A percentile compares a stretch with the other conserved stretches of the same genome.
Conservation (phyloP, 2,329 filamentous ascomycete species). For the Alternaria gansuensis region DNA sequence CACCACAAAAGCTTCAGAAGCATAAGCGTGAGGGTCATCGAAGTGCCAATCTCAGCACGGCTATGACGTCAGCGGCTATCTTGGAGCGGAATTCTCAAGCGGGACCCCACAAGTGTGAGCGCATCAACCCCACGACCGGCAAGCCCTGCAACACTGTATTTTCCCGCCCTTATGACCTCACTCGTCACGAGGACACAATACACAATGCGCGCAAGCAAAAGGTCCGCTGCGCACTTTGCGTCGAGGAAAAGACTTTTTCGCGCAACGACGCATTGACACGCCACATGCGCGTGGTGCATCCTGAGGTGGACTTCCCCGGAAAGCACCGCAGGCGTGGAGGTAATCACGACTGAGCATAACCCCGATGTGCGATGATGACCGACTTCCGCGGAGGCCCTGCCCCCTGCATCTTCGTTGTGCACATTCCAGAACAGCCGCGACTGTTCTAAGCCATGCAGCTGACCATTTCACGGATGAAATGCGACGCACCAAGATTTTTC, state of each 20-base stretch:
- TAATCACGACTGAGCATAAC: slow-evolving; percentile 44
- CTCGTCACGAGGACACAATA: slow-evolving; percentile 95
- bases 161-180: slow-evolving; percentile 94
- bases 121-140: slow-evolving; percentile 92
- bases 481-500: slow-evolving; percentile 23
- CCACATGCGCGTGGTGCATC: slow-evolving; percentile 94
- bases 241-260: slow-evolving; percentile 96
- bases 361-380: slow-evolving; percentile 26
- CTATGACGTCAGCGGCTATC: slow-evolving; percentile 64
- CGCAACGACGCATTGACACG: slow-evolving; percentile 92
- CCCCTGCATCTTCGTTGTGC: slow-evolving; percentile 18
- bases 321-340: slow-evolving; percentile 61
- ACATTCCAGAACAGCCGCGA: slow-evolving; percentile 39
- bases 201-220: slow-evolving; percentile 96
- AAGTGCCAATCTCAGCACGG: slow-evolving; percentile 53
- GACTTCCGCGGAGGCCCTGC: slow-evolving; percentile 22
- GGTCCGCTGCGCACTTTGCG: slow-evolving; percentile 90
- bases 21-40: slow-evolving; percentile 95
- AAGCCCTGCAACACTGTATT: slow-evolving; percentile 96
- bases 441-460: slow-evolving; percentile 26
- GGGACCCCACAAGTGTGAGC: slow-evolving; percentile 90
- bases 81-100: slow-evolving; percentile 81
- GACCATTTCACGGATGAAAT: slow-evolving; percentile 10
- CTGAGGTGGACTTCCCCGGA: slow-evolving; percentile 83
- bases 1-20: slow-evolving; percentile 85